Base-by-base conservation (phyloP, 192 early-diverging fungal species). In the Kickxella alabastrina region DNA sequence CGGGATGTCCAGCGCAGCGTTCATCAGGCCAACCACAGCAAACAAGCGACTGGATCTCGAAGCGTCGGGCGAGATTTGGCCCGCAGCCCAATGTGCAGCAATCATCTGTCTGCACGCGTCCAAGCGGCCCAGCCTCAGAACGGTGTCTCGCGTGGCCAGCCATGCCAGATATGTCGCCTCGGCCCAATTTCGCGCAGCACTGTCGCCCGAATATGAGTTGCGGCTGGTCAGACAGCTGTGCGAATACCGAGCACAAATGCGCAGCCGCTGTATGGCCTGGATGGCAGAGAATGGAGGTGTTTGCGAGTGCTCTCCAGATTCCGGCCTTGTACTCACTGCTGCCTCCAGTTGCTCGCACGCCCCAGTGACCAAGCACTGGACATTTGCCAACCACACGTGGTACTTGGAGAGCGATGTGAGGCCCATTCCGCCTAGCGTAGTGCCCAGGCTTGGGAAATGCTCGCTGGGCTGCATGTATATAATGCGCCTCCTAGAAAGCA, bases 391-490 rank as follows among this genome's bases (percentile, higher is more conserved):
- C 31, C 31, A 32, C 12, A 8, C 12, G 6, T 32, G 31, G 31
- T 32, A 32, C 31, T 32, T 6, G 6, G 31, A 12, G 6, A 32
- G 6, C 6, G 6, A 8, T 12, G 12, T 12, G 12, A 32, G 12
- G 6, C 31, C 31, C 6, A 6, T 32, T 8, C 12, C 31, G 12
- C 31, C 31, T 12, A 32, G 31, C 6, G 12, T 12, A 32, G 31
- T 32, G 31, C 12, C 6, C 6, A 8, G 12, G 32, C 13, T 29
- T n/a, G n/a, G 4, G 26, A 12, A 17, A n/a, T 0, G 18, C 6
- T n/a, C 4, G 22, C 15, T 7, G 6, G 69, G 54, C 46, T 73
- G 69, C 58, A 73, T 49, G 21, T 58, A 73, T 9, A 73, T 28
- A 15, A 66, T 61, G 6, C 63, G 49, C 2, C 50, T 36, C 9